phyloP scores from a whole-genome alignment of 2,329 filamentous ascomycete species.

The Tolypocladium capitatum region DNA sequence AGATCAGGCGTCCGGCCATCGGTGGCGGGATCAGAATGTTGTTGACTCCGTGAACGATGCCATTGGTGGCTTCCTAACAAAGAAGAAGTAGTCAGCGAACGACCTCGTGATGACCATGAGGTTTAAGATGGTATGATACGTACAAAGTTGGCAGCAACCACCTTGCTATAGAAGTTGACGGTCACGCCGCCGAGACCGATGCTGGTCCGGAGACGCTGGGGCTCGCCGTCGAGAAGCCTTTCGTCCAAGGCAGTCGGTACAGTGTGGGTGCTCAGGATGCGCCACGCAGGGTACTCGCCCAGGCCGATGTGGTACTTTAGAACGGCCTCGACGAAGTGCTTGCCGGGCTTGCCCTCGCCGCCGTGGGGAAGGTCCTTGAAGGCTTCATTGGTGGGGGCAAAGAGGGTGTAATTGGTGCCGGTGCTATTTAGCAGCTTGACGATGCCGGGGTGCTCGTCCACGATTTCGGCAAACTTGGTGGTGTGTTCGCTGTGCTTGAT shows the following conservation, averaged over 20 bases:
- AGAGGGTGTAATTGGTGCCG: constrained; percentile 61
- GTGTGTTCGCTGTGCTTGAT: constrained; percentile 67
- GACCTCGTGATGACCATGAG: not conserved
- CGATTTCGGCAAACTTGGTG: constrained; percentile 60
- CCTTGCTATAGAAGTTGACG: constrained; percentile 64
- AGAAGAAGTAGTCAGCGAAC: not conserved
- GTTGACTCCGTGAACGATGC: constrained; percentile 68
- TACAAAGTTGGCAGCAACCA: constrained; percentile 60
- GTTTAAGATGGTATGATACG: constrained; percentile 11
- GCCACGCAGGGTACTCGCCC: constrained; percentile 51
- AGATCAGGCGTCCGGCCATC: constrained; percentile 34
- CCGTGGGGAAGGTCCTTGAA: constrained; percentile 48
- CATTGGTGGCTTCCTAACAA: constrained; percentile 55
- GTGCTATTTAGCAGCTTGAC: constrained; percentile 64
- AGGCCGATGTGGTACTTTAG: constrained; percentile 64
- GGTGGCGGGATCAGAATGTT: constrained; percentile 66
- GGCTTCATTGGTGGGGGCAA: constrained; percentile 65
- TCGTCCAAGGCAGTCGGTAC: constrained; percentile 55
- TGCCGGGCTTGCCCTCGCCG: constrained; percentile 45
- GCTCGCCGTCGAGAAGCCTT: constrained; percentile 44
- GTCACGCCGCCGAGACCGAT: constrained; percentile 48
- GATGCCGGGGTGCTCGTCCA: constrained; percentile 59
- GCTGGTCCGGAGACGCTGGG: constrained; percentile 61
- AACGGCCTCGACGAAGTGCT: constrained; percentile 56
- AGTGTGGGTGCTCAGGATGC: constrained; percentile 58